Evolutionary conservation across 2,329 filamentous ascomycete genomes (phyloP).

Genomic region (Colletotrichum eleusines): DNA sequence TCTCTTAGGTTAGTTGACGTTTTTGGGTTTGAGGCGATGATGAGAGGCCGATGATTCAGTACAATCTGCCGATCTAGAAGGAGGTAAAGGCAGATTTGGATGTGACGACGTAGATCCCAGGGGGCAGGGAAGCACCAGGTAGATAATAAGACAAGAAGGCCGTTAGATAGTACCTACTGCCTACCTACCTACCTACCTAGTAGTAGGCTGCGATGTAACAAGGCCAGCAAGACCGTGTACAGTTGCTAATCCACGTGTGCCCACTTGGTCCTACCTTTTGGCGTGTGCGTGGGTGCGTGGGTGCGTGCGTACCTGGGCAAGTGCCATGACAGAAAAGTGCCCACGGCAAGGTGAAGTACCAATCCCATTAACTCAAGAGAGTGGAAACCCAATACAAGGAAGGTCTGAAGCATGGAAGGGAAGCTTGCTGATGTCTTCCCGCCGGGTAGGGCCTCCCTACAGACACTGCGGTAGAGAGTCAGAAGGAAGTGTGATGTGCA

Average conservation of each 20-base stretch:
- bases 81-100: conserved; percentile 11
- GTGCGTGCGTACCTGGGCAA: conserved; percentile 9
- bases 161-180: conserved; percentile 24
- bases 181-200: not conserved
- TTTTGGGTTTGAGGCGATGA: conserved; percentile 16
- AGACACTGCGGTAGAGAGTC: conserved; percentile 14
- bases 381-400: conserved; percentile 15
- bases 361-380: conserved; percentile 9
- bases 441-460: conserved; percentile 30
- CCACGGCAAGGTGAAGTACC: conserved; percentile 16
- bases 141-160: conserved; percentile 24
- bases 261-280: conserved; percentile 17
- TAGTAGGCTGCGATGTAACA: too few relatives aligned
- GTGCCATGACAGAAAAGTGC: conserved; percentile 13
- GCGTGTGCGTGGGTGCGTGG: conserved; percentile 10
- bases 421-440: conserved; percentile 40
- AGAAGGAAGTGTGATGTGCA: conserved; percentile 36
- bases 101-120: conserved; percentile 7
- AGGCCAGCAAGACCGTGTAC: conserved; percentile 1
- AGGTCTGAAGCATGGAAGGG: conserved; percentile 29
- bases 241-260: conserved; percentile 20
- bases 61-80: conserved; percentile 9
- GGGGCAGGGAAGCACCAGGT: conserved; percentile 29
- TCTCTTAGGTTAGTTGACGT: conserved; percentile 7
- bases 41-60: conserved; percentile 9